Conservation (phyloP, 352 stramenopile species). For the Hyaloperonospora arabidopsidis region DNA sequence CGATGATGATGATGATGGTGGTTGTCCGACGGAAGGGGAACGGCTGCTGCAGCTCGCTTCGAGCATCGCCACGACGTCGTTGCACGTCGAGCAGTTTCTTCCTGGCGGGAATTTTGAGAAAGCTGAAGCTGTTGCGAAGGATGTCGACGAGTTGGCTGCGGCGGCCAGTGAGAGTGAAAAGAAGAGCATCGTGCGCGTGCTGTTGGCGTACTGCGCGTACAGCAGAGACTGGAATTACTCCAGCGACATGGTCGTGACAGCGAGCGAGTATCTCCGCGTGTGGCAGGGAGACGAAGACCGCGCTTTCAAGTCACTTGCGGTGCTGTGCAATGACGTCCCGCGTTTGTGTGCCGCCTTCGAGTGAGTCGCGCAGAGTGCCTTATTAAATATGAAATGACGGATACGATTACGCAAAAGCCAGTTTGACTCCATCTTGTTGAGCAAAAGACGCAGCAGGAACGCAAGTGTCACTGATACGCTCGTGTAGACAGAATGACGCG, state of each 20-base stretch:
- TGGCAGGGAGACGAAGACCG: conserved; percentile 60
- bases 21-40: conserved; percentile 18
- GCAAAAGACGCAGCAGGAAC: too few relatives aligned
- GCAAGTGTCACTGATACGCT: not conserved
- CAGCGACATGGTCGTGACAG: conserved; percentile 52
- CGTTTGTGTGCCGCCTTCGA: conserved; percentile 39
- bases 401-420: too few relatives aligned
- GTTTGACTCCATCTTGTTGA: conserved; percentile 10
- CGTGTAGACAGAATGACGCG: conserved; percentile 3
- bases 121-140: conserved; percentile 37
- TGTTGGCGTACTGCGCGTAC: conserved; percentile 72
- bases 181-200: conserved; percentile 43
- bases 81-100: conserved; percentile 55
- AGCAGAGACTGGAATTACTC: conserved; percentile 58
- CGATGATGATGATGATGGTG: conserved; percentile 10
- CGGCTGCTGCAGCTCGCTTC: conserved; percentile 31
- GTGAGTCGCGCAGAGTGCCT: conserved; percentile 7
- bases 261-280: conserved; percentile 53
- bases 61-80: conserved; percentile 26
- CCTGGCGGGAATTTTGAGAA: conserved; percentile 46
- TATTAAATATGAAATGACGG: not conserved
- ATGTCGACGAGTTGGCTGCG: conserved; percentile 35
- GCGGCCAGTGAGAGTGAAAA: conserved; percentile 31
- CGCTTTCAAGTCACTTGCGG: conserved; percentile 63
- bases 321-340: conserved; percentile 56